Percentiles rank a stretch among this genome's conserved stretches.
phyloP scores from a whole-genome alignment of 495 filamentous ascomycete genomes.

The Entonaema liquescens region DNA sequence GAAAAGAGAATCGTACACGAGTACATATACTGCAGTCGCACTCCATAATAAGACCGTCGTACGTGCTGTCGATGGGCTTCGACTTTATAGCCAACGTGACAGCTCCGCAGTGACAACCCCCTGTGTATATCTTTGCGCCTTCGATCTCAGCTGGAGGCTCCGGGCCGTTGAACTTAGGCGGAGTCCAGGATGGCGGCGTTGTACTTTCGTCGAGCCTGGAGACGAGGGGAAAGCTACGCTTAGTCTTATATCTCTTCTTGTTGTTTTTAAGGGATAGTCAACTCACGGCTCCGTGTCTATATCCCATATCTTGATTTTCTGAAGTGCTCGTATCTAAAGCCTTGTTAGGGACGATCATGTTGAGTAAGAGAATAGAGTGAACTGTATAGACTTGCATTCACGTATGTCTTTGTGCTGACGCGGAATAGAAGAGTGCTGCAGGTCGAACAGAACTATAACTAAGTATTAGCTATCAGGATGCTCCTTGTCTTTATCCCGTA shows the following conservation, averaged over 20 bases:
- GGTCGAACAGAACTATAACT: slow-evolving; percentile 33
- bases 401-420: slow-evolving; percentile 16
- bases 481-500: neutral
- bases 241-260: neutral
- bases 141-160: slow-evolving; percentile 33
- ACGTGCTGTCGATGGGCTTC: slow-evolving; percentile 39
- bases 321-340: slow-evolving; percentile 40
- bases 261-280: neutral
- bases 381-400: slow-evolving; percentile 27
- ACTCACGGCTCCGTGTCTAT: slow-evolving; percentile 32
- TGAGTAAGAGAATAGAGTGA: neutral
- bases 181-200: slow-evolving; percentile 23
- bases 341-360: neutral
- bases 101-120: slow-evolving; percentile 49
- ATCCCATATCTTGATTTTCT: slow-evolving; percentile 42
- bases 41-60: slow-evolving; percentile 27
- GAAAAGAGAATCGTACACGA: slow-evolving; percentile 35
- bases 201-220: slow-evolving; percentile 29
- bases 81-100: slow-evolving; percentile 44
- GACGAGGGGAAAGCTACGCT: neutral
- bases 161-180: slow-evolving; percentile 28
- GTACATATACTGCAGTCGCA: slow-evolving; percentile 46
- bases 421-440: slow-evolving; percentile 34
- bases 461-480: neutral
- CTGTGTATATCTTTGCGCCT: slow-evolving; percentile 40